Evolutionary conservation across 176 grass and related monocot genomes (phyloP).

Genomic region (Eleusine coracana): DNA sequence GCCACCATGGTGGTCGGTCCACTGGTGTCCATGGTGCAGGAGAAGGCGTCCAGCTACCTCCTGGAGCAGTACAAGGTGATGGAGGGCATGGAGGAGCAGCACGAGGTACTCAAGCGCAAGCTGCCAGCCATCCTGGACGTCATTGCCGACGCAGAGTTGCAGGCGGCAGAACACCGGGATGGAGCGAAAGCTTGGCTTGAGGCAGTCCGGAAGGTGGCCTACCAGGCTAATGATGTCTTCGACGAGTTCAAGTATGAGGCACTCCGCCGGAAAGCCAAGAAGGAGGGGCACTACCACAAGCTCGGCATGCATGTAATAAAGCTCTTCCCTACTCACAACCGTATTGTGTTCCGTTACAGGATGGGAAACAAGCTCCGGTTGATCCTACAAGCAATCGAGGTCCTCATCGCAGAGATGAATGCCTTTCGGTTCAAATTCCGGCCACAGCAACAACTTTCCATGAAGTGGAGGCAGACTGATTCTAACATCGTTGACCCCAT

Average conservation of each 20-base stretch:
- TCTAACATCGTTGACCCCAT: slow-evolving; percentile 19
- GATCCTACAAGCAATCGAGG: too few relatives aligned
- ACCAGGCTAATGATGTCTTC: slow-evolving; percentile 46
- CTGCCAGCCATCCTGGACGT: slow-evolving; percentile 29
- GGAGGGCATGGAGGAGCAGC: slow-evolving; percentile 23
- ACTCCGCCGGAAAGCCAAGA: slow-evolving; percentile 26
- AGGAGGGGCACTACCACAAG: neutral
- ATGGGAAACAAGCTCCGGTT: too few relatives aligned
- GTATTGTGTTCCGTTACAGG: too few relatives aligned
- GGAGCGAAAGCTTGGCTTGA: slow-evolving; percentile 16
- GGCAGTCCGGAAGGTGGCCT: slow-evolving; percentile 29
- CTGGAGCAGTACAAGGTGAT: neutral
- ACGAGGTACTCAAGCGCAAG: slow-evolving; percentile 11
- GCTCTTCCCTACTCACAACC: too few relatives aligned
- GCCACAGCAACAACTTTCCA: neutral
- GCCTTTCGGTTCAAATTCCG: neutral
- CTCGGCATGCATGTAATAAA: neutral
- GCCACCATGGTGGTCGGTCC: slow-evolving; percentile 7
- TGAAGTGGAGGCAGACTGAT: slow-evolving; percentile 13
- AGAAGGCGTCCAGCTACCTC: slow-evolving; percentile 12
- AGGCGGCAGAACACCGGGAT: neutral
- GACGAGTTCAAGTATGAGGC: slow-evolving; percentile 50
- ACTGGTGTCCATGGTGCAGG: neutral
- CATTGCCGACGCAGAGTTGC: neutral
- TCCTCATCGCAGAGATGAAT: too few relatives aligned